Base-by-base conservation (phyloP, 257 asterid genomes). In the Solanum lignicaule region DNA sequence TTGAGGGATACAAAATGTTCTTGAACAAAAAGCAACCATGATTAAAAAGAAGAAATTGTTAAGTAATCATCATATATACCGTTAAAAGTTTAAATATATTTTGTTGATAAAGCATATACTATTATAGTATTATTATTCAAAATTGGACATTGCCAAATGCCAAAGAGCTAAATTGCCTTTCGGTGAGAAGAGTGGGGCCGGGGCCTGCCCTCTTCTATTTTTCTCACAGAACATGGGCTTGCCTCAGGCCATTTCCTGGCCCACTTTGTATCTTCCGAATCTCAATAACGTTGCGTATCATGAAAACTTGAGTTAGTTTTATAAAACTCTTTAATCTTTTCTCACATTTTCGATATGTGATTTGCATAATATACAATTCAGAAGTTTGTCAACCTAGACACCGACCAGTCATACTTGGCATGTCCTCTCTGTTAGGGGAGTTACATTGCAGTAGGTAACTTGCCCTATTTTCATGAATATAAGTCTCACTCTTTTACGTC, bases 231-330 rank as follows among this genome's bases (percentile, higher is more conserved):
- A 81, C 85, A 81, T 81, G 68, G 68, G 29, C 85, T 81, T 81
- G 84, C 84, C 84, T 79, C 39, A 29, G 29, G 12, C 85, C 85
- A 81, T 81, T 81, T 81, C 68, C 68, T 81, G 85, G 29, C 85
- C 85, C 85, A 81, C 85, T 81, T 73, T 79, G 25, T 79, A 9
- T 21, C 4, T 36, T 76, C 0, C 13, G 4, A 12, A 76, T 76
- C 33, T n/a, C 33, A 38, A 21, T 35, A 31, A 8, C 14, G 12
- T 7, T 7, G 3, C 10, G n/a, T 71, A 31, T 7, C 13, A 31
- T 71, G 3, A 6, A 20, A 71, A 71, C 12, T 71, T 31, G 7
- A 15, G 25, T 16, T 71, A 3, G 0, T 4, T 32, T 31, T 55
- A 71, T 71, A 32, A 32, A 4, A 16, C 4, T 31, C 7, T 71